Conservation (phyloP, 495 filamentous ascomycete genomes). For the Barbatosphaeria neglecta region DNA sequence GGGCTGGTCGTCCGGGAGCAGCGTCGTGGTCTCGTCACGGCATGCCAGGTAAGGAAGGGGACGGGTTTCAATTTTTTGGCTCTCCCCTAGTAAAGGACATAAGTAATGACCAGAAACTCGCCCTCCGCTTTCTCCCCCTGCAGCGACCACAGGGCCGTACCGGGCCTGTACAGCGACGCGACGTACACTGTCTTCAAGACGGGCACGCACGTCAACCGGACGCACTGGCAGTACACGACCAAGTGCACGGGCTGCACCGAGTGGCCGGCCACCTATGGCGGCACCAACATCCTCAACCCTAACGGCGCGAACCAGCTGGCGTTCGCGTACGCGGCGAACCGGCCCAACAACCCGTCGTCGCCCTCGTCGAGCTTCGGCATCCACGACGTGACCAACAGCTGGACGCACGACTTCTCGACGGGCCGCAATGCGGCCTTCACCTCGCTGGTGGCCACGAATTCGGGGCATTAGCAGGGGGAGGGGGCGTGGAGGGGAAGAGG, state of each 20-base stretch:
- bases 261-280: neutral
- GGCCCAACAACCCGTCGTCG: neutral
- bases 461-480: neutral
- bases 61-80: neutral
- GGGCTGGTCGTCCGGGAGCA: neutral
- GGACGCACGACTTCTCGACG: conserved; percentile 1
- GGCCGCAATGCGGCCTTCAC: neutral
- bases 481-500: too few relatives aligned
- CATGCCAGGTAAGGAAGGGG: conserved; percentile 1
- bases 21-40: neutral
- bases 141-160: neutral
- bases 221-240: neutral
- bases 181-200: neutral
- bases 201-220: neutral
- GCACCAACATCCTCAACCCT: neutral
- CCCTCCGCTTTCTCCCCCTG: neutral
- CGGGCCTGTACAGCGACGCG: neutral
- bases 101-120: neutral
- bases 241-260: neutral
- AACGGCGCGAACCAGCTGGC: neutral
- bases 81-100: neutral
- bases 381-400: neutral
- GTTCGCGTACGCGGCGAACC: neutral
- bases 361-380: neutral
- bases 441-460: neutral